These are phyloP conservation scores for Cercospora sojina DNA, from an alignment of 2,329 filamentous ascomycete genomes.

Conservation along the genomic window DNA sequence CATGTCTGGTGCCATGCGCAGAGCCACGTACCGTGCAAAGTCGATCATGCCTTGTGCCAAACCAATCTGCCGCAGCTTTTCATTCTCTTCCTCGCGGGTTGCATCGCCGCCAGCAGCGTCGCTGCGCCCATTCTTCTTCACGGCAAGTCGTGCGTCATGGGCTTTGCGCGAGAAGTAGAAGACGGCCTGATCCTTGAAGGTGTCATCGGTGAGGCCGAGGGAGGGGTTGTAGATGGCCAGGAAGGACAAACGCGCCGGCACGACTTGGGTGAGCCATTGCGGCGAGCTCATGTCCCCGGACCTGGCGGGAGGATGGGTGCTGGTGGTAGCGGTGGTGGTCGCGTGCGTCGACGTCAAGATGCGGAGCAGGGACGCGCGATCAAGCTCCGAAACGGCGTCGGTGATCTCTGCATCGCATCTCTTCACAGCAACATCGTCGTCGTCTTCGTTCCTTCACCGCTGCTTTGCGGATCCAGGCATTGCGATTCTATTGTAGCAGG, in stretches of 20 bases:
- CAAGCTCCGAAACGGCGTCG: slow-evolving; percentile 2
- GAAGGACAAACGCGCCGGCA: slow-evolving; percentile 82
- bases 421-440: neutral
- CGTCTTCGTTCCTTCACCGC: neutral
- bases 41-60: slow-evolving; percentile 95
- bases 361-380: neutral
- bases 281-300: slow-evolving; percentile 27
- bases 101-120: slow-evolving; percentile 39
- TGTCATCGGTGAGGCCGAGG: slow-evolving; percentile 70
- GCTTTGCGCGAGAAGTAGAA: slow-evolving; percentile 72
- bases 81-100: slow-evolving; percentile 68
- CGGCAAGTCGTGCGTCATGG: slow-evolving; percentile 31
- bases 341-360: neutral
- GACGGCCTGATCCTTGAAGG: slow-evolving; percentile 77
- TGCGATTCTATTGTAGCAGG: neutral
- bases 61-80: slow-evolving; percentile 86
- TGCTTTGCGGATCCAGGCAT: neutral
- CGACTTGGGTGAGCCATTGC: slow-evolving; percentile 29
- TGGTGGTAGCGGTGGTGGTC: neutral
- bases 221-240: slow-evolving; percentile 93
- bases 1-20: neutral
- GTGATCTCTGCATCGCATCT: neutral
- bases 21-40: slow-evolving; percentile 65
- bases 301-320: neutral
- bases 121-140: slow-evolving; percentile 32